phyloP scores from a whole-genome alignment of 371 early-diverging fungal species.

The Syncephalis plumigaleata region DNA sequence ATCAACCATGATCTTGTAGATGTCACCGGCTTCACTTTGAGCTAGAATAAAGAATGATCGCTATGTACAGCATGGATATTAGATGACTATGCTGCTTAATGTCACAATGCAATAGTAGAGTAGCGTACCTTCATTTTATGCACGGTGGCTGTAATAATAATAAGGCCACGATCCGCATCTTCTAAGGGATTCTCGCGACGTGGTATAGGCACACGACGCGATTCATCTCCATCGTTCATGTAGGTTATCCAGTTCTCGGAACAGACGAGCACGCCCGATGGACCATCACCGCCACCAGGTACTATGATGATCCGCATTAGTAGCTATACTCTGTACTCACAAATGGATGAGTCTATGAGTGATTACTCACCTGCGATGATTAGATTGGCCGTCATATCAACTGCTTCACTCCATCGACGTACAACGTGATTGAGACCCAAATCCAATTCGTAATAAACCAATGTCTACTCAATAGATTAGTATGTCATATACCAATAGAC shows the following conservation, averaged over 20 bases:
- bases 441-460: slow-evolving; percentile 94
- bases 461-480: slow-evolving; percentile 14
- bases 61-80: slow-evolving; percentile 44
- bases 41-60: slow-evolving; percentile 74
- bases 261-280: slow-evolving; percentile 92
- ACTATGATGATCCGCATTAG: slow-evolving; percentile 14
- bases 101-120: no score
- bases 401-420: slow-evolving; percentile 76
- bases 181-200: slow-evolving; percentile 55
- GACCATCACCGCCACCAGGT: slow-evolving; percentile 90
- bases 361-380: slow-evolving; percentile 63
- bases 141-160: slow-evolving; percentile 68
- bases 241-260: slow-evolving; percentile 78
- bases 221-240: slow-evolving; percentile 50
- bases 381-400: slow-evolving; percentile 58
- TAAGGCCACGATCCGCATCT: slow-evolving; percentile 39
- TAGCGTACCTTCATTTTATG: slow-evolving; percentile 63
- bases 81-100: no score
- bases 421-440: slow-evolving; percentile 96
- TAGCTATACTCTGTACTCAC: no score
- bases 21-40: slow-evolving; percentile 87
- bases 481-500: background rate
- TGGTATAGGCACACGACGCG: slow-evolving; percentile 68
- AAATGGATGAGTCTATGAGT: no score
- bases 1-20: slow-evolving; percentile 87